These are phyloP conservation scores for Stephanodiscus minutulus DNA, from an alignment of 108 stramenopile species.

Conservation along the genomic window DNA sequence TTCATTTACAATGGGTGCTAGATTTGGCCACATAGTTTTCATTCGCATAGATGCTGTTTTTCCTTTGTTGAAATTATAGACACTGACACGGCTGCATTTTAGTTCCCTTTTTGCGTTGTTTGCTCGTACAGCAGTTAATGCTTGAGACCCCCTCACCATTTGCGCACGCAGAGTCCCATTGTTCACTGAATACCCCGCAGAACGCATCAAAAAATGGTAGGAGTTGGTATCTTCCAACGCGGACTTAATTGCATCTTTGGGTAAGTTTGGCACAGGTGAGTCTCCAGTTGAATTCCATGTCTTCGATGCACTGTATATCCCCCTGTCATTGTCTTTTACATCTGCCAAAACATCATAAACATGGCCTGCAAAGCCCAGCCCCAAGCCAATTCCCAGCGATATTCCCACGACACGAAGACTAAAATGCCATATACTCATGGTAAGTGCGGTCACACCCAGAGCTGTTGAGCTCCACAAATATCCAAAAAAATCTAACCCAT, in stretches of 20 bases:
- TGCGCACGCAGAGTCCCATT: conserved; percentile 36
- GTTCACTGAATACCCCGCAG: conserved; percentile 37
- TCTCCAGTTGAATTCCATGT: conserved; percentile 19
- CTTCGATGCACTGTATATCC: background rate
- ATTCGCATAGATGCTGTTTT: conserved; percentile 36
- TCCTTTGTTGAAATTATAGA: conserved; percentile 42
- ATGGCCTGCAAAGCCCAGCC: conserved; percentile 73
- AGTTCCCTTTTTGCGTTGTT: conserved; percentile 18
- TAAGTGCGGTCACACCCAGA: conserved; percentile 9
- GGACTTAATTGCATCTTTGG: background rate
- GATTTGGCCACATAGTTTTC: conserved; percentile 70
- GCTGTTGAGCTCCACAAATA: background rate
- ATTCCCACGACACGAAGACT: conserved; percentile 48
- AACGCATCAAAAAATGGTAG: conserved; percentile 36
- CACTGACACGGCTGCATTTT: conserved; percentile 2
- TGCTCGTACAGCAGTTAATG: conserved; percentile 5
- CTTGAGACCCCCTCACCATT: conserved; percentile 48
- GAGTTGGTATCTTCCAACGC: conserved; percentile 40
- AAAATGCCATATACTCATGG: conserved; percentile 20
- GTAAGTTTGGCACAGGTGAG: conserved; percentile 1
- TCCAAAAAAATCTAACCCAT: background rate
- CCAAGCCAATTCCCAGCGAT: conserved; percentile 70
- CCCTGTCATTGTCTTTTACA: conserved; percentile 20
- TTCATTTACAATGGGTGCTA: conserved; percentile 55
- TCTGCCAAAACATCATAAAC: conserved; percentile 65